A percentile compares a stretch with the other conserved stretches of the same genome.
Conservation (phyloP, 2,329 filamentous ascomycete genomes). For the Nigrograna mackinnonii region DNA sequence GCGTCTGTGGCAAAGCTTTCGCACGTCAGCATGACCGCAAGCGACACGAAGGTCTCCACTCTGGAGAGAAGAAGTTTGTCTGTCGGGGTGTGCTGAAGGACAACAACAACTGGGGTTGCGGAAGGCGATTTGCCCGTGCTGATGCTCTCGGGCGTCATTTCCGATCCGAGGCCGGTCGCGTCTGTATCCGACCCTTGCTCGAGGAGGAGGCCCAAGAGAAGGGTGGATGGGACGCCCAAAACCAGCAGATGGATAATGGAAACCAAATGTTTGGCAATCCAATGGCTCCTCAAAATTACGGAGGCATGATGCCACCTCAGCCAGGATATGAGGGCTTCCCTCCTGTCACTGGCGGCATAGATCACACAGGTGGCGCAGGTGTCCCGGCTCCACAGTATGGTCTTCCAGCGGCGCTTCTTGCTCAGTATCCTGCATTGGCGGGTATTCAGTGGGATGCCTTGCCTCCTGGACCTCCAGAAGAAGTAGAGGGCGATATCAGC, state of each 20-base stretch:
- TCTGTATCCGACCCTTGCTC: constrained; percentile 95
- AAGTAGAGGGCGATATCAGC: constrained; percentile 65
- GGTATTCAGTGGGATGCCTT: constrained; percentile 84
- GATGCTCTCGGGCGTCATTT: constrained; percentile 95
- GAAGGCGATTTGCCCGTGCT: constrained; percentile 88
- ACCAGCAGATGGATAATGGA: constrained; percentile 61
- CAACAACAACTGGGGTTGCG: constrained; percentile 87
- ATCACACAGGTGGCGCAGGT: constrained; percentile 24
- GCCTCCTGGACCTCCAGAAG: constrained; percentile 62
- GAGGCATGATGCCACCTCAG: constrained; percentile 36
- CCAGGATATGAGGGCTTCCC: constrained; percentile 37
- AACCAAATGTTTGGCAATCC: constrained; percentile 43
- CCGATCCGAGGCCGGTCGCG: constrained; percentile 88
- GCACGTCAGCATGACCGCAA: constrained; percentile 97
- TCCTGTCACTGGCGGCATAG: constrained; percentile 21
- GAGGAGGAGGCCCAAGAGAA: constrained; percentile 91
- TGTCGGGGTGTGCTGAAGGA: constrained; percentile 89
- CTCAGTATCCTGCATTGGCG: constrained; percentile 92
- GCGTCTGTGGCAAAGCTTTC: constrained; percentile 95
- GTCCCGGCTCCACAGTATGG: constrained; percentile 44
- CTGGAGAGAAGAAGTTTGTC: constrained; percentile 97
- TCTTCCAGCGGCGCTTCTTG: constrained; percentile 84
- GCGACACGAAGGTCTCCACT: constrained; percentile 93
- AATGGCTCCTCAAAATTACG: constrained; percentile 32
- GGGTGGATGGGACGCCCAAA: constrained; percentile 59